A percentile compares a stretch with the other conserved stretches of the same genome.
Evolutionary conservation across 345 rosid species (phyloP).

Genomic region (Salix arbutifolia): DNA sequence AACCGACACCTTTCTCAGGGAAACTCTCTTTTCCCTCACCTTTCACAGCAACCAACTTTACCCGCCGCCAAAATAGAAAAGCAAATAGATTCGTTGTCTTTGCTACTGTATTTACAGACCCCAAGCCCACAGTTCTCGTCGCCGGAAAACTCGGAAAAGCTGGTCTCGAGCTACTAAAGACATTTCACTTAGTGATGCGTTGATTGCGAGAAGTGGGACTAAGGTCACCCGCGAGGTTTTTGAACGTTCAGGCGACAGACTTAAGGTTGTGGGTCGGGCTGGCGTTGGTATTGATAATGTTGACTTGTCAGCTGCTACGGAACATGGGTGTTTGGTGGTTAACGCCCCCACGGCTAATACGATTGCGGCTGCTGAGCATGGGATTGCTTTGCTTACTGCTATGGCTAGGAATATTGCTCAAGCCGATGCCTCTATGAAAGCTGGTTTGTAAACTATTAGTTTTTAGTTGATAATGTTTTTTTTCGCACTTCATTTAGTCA

Average conservation of each 20-base stretch:
- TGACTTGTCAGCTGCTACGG: conserved; percentile 19
- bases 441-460: conserved; percentile 3
- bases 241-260: conserved; percentile 15
- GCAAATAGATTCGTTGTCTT: not conserved
- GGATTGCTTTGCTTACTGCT: conserved; percentile 18
- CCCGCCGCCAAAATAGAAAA: not conserved
- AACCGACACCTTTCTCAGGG: conserved; percentile 9
- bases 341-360: conserved; percentile 22
- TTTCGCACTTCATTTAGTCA: conserved; percentile 1
- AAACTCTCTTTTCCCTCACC: conserved; percentile 2
- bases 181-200: conserved; percentile 19
- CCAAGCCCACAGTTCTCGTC: conserved; percentile 23
- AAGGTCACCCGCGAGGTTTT: conserved; percentile 19
- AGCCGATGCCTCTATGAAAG: conserved; percentile 16
- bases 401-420: conserved; percentile 19
- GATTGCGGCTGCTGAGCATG: conserved; percentile 21
- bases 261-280: conserved; percentile 25
- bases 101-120: not conserved
- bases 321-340: conserved; percentile 22
- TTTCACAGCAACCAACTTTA: not conserved
- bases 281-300: conserved; percentile 24
- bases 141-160: conserved; percentile 27
- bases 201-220: conserved; percentile 21
- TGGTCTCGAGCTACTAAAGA: conserved; percentile 16
- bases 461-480: not conserved